Conservation (phyloP, 371 early-diverging fungal genomes). For the Mortierella sp. region DNA sequence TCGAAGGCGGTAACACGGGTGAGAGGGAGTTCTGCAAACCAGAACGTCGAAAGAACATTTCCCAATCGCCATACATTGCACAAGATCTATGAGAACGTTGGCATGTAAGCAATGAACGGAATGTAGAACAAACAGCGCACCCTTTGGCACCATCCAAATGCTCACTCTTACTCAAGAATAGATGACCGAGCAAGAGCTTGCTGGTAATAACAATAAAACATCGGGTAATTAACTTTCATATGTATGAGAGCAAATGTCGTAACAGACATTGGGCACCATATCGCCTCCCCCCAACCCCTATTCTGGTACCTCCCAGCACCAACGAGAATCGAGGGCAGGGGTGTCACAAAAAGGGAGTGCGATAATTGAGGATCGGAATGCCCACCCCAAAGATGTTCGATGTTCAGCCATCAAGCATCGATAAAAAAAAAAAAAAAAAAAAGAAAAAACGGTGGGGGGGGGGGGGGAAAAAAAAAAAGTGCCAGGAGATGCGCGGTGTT, state of each 20-base stretch:
- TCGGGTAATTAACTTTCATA: conserved; percentile 34
- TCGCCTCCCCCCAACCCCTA: neutral
- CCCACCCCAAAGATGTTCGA: too few species aligned
- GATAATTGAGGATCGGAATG: too few species aligned
- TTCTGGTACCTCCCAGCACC: neutral
- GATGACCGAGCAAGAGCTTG: neutral
- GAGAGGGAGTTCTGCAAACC: too few species aligned
- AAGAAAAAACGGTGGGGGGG: neutral
- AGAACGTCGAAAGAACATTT: neutral
- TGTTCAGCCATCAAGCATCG: too few species aligned
- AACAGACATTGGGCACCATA: neutral
- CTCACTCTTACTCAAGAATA: conserved; percentile 7
- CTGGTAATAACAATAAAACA: conserved; percentile 9
- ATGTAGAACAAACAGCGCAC: neutral
- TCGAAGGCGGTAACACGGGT: too few species aligned
- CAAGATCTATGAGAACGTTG: too few species aligned
- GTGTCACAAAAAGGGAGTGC: too few species aligned
- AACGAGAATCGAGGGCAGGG: neutral
- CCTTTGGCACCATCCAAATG: neutral
- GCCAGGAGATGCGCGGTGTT: too few species aligned
- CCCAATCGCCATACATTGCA: neutral
- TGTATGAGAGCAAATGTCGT: conserved; percentile 28
- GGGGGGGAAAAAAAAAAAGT: neutral
- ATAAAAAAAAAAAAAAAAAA: neutral
- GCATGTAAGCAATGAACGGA: too few species aligned